Percentiles rank a stretch among this genome's conserved stretches.
Evolutionary conservation across 805 yeast genomes (phyloP).

Genomic region (Barnettozyma pratensis): DNA sequence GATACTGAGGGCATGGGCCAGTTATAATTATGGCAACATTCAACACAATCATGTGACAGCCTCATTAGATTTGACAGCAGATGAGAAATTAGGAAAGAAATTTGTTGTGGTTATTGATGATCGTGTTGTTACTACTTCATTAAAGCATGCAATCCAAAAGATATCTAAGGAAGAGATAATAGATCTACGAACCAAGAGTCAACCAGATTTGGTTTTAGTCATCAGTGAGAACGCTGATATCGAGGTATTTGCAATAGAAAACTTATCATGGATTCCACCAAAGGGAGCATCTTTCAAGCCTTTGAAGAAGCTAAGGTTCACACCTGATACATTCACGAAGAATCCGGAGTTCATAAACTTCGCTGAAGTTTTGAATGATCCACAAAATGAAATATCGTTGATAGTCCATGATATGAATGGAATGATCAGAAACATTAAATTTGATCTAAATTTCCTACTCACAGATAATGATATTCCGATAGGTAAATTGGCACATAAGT

Average conservation of each 20-base stretch:
- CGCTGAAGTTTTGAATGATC: slow-evolving; percentile 27
- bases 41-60: slow-evolving; percentile 57
- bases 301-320: slow-evolving; percentile 26
- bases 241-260: slow-evolving; percentile 41
- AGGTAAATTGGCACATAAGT: slow-evolving; percentile 43
- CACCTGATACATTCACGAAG: slow-evolving; percentile 24
- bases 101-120: slow-evolving; percentile 39
- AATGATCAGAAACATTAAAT: slow-evolving; percentile 29
- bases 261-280: slow-evolving; percentile 52
- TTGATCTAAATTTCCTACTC: slow-evolving; percentile 23
- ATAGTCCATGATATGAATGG: slow-evolving; percentile 43
- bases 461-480: slow-evolving; percentile 9
- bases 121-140: slow-evolving; percentile 28
- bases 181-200: slow-evolving; percentile 21
- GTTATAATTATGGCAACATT: slow-evolving; percentile 55
- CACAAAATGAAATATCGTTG: slow-evolving; percentile 31
- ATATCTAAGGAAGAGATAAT: slow-evolving; percentile 21
- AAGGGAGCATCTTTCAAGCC: slow-evolving; percentile 39
- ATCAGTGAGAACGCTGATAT: slow-evolving; percentile 37
- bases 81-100: slow-evolving; percentile 11
- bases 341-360: slow-evolving; percentile 32
- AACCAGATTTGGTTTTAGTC: slow-evolving; percentile 39
- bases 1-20: slow-evolving; percentile 62
- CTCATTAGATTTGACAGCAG: slow-evolving; percentile 29
- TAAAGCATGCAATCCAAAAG: slow-evolving; percentile 11